Percentiles rank a stretch among this genome's conserved stretches.
These are phyloP conservation scores for Fusarium equiseti DNA, from an alignment of 2,329 filamentous ascomycete species.

Conservation along the genomic window DNA sequence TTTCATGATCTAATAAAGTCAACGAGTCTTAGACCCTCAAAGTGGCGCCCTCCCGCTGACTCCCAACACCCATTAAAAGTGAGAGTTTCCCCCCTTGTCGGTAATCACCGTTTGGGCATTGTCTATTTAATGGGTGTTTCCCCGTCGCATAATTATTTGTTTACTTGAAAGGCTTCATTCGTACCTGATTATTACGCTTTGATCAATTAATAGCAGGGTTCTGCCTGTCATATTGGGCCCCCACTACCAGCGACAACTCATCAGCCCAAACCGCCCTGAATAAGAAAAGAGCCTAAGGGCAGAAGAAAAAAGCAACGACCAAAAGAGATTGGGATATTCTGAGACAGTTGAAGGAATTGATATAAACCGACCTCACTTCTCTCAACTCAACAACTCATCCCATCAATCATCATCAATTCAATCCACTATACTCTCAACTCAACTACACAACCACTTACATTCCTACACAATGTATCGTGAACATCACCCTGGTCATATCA, in stretches of 20 bases:
- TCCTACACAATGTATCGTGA: conserved; percentile 39
- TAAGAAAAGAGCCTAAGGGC: conserved; percentile 13
- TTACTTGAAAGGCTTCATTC: neutral
- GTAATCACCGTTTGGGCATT: conserved; percentile 31
- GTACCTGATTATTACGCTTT: conserved; percentile 13
- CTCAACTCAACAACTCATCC: no score
- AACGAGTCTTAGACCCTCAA: conserved; percentile 16
- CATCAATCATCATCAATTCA: neutral
- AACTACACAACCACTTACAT: conserved; percentile 1
- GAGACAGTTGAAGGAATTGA: conserved; percentile 10
- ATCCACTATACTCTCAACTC: neutral
- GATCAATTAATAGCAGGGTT: conserved; percentile 30
- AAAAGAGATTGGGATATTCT: neutral
- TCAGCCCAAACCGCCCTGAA: conserved; percentile 26
- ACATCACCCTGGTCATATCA: conserved; percentile 37
- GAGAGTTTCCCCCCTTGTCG: conserved; percentile 2
- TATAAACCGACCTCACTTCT: conserved; percentile 12
- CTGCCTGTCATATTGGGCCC: conserved; percentile 35
- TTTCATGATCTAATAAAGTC: no score
- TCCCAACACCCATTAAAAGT: neutral
- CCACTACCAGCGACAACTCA: conserved; percentile 46
- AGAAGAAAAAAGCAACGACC: neutral
- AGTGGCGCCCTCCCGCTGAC: conserved; percentile 36
- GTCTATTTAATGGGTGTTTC: conserved; percentile 2
- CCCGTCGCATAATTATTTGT: neutral